A percentile compares a stretch with the other conserved stretches of the same genome.
Conservation (phyloP, 2,329 filamentous ascomycete genomes). For the Mariannaea sp. region DNA sequence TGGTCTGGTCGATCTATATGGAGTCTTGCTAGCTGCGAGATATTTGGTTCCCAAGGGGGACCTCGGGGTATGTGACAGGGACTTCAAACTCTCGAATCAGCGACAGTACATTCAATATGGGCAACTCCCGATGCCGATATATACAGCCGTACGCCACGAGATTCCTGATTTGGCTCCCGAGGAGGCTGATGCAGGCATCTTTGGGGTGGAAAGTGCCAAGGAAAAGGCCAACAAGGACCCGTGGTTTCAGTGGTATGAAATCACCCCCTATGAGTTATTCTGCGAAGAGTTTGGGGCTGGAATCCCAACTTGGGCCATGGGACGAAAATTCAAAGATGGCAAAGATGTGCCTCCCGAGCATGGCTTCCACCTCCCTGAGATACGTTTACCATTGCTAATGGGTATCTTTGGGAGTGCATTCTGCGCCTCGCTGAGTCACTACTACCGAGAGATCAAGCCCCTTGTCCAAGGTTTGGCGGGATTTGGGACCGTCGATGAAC, state of each 20-base stretch:
- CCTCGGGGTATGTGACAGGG: slow-evolving; percentile 69
- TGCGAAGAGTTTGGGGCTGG: slow-evolving; percentile 91
- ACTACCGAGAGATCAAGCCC: slow-evolving; percentile 92
- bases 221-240: slow-evolving; percentile 65
- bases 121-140: slow-evolving; percentile 87
- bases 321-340: slow-evolving; percentile 79
- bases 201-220: slow-evolving; percentile 54
- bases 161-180: slow-evolving; percentile 69
- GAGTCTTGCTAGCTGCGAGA: slow-evolving; percentile 80
- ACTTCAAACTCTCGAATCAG: slow-evolving; percentile 93
- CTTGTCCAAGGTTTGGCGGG: slow-evolving; percentile 75
- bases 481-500: slow-evolving; percentile 75
- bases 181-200: slow-evolving; percentile 27
- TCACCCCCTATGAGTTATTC: slow-evolving; percentile 93
- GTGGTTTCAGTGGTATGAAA: slow-evolving; percentile 99
- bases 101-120: slow-evolving; percentile 75
- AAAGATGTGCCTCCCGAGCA: slow-evolving; percentile 56
- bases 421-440: slow-evolving; percentile 92
- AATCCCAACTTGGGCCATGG: slow-evolving; percentile 93
- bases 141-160: slow-evolving; percentile 93
- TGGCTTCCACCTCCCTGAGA: slow-evolving; percentile 77
- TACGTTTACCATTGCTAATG: slow-evolving; percentile 81
- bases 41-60: slow-evolving; percentile 85
- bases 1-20: slow-evolving; percentile 92
- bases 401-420: slow-evolving; percentile 98